Evolutionary conservation across 305 asterid genomes (phyloP).

Genomic region (Ilex paraguariensis): DNA sequence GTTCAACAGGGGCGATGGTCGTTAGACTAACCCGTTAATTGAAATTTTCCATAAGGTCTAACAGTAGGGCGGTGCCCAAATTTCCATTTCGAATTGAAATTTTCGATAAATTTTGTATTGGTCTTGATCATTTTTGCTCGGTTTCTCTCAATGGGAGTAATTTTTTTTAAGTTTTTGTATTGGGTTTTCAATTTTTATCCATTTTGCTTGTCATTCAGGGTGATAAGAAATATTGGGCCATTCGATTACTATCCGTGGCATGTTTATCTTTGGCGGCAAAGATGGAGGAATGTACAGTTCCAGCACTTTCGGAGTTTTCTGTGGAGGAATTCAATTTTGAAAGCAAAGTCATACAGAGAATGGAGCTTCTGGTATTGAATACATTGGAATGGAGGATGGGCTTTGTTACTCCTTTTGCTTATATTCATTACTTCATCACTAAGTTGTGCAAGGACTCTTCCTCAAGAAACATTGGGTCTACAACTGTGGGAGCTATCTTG

Average conservation of each 20-base stretch:
- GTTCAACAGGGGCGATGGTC: too few species aligned
- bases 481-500: conserved; percentile 26
- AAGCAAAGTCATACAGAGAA: conserved; percentile 22
- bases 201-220: conserved; percentile 16
- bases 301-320: conserved; percentile 22
- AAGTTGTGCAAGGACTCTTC: conserved; percentile 25
- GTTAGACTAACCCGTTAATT: too few species aligned
- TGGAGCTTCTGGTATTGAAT: conserved; percentile 36
- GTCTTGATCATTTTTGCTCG: too few species aligned
- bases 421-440: conserved; percentile 26
- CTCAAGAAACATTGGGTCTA: conserved; percentile 11
- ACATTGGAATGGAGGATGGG: conserved; percentile 45
- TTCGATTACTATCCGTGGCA: conserved; percentile 35
- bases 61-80: too few species aligned
- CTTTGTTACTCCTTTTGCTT: conserved; percentile 36
- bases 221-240: conserved; percentile 30
- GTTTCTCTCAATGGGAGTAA: too few species aligned
- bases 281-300: conserved; percentile 36
- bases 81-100: too few species aligned
- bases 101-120: too few species aligned
- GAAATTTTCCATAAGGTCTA: too few species aligned
- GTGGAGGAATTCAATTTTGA: conserved; percentile 22
- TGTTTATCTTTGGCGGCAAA: conserved; percentile 57
- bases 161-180: too few species aligned
- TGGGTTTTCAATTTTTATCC: too few species aligned